Percentiles rank a stretch among this genome's conserved stretches.
Conservation (phyloP, 2,329 filamentous ascomycete species). For the Acephala macrosclerotiorum region DNA sequence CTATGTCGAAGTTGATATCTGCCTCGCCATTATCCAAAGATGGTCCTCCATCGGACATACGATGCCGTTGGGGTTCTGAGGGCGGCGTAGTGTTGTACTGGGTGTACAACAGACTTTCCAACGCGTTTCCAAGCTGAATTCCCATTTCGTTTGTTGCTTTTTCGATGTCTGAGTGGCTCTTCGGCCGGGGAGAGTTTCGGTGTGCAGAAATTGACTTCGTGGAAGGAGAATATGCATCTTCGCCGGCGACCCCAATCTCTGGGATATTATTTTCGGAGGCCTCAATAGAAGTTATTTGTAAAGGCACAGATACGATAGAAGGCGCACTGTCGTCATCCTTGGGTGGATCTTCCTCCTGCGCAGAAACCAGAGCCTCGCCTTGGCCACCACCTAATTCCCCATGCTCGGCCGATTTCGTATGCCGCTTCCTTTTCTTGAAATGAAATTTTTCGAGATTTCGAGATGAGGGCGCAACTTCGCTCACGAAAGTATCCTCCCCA, state of each 20-base stretch:
- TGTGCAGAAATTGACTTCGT: no score
- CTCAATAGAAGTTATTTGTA: background rate
- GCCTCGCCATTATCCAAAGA: background rate
- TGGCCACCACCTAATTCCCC: background rate
- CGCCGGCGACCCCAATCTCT: background rate
- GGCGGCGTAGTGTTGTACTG: background rate
- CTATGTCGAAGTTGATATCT: background rate
- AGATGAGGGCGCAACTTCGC: slow-evolving; percentile 41
- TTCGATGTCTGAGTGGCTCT: background rate
- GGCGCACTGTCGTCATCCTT: background rate
- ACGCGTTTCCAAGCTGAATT: background rate
- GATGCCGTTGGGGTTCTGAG: background rate
- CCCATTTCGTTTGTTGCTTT: background rate
- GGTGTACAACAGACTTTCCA: background rate
- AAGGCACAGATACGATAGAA: background rate
- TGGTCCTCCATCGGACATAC: background rate
- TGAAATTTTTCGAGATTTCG: slow-evolving; percentile 41
- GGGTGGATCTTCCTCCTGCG: background rate
- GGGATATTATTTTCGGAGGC: background rate
- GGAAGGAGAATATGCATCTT: background rate
- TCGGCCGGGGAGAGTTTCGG: background rate
- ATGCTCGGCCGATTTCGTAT: background rate
- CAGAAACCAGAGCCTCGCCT: background rate
- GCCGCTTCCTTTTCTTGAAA: slow-evolving; percentile 36
- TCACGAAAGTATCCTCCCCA: slow-evolving; percentile 38